Base-by-base conservation (phyloP, 345 rosid genomes). In the Populus deltoides region DNA sequence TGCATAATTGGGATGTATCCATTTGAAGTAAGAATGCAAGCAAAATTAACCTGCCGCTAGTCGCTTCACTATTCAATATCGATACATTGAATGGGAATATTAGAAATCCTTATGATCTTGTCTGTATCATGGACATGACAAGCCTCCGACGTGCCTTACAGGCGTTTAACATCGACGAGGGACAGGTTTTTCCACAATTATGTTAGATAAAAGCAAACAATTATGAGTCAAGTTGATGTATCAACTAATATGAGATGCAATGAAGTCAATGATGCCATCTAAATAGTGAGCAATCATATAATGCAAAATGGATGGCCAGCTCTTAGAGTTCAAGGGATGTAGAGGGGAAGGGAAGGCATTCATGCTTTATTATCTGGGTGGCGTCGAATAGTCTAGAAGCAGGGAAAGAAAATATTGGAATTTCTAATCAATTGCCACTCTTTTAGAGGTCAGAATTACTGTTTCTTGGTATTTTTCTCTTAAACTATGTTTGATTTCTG, bases 41-140 rank as follows among this genome's bases (percentile, higher is more conserved):
- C 4, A 62, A 1, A 33, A 33, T 33, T 33, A 5, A 24, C 5
- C 45, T 6, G 51, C 24, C 7, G 3, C 43, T 65, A 20, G 22
- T 71, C 71, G 80, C 75, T 77, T 77, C 63, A n/a, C 75, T 27
- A 20, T 47, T 45, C 62, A 77, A 39, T 31, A 1, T 7, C 62
- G 51, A 49, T 29, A 29, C 49, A 75, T 18, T 3, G 13, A 31
- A 45, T 59, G 59, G 38, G 35, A 41, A 63, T 59, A 20, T 4
- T 31, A 43, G 31, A 70, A 77, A 70, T 70, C 15, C 41, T 63
- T 18, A 71, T 71, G 24, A 71, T 77, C 63, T 41, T 71, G 80
- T 77, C 62, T 62, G 29, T 41, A 38, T 41, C 18, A 59, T 18
- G n/a, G 20, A 53, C 9, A 39, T 39, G 43, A 39, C 43, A 6